A percentile compares a stretch with the other conserved stretches of the same genome.
phyloP scores from a whole-genome alignment of 2,329 filamentous ascomycete species.

The Herpomyces periplanetae region DNA sequence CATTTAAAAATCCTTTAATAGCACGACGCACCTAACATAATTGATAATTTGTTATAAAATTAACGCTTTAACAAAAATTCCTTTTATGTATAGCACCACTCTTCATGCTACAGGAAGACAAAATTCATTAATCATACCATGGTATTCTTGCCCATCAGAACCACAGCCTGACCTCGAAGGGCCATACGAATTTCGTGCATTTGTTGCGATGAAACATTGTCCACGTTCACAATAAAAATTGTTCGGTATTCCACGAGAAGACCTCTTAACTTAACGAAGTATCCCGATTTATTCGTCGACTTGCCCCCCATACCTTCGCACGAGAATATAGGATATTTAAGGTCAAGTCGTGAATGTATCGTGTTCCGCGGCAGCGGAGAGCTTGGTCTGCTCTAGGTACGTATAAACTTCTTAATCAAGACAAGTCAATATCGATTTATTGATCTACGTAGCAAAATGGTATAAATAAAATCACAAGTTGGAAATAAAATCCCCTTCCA shows the following conservation, averaged over 20 bases:
- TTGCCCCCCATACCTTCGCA: constrained; percentile 97
- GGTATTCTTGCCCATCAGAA: constrained; percentile 99
- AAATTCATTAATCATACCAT: too few relatives aligned
- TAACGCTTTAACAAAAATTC: too few relatives aligned
- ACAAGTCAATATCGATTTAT: too few relatives aligned
- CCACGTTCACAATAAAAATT: constrained; percentile 83
- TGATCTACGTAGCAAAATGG: too few relatives aligned
- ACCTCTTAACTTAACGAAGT: constrained; percentile 85
- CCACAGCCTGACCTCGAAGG: constrained; percentile 63
- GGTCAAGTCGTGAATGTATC: constrained; percentile 14
- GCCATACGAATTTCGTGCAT: constrained; percentile 97
- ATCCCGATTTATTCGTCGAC: constrained; percentile 60
- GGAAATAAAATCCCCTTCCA: too few relatives aligned
- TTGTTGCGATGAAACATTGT: constrained; percentile 99
- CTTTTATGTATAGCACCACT: too few relatives aligned
- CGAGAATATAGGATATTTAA: constrained; percentile 96
- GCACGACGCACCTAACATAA: constrained; percentile 60
- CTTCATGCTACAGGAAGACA: too few relatives aligned
- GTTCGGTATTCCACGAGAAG: constrained; percentile 86
- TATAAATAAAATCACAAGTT: too few relatives aligned
- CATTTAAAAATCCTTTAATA: constrained; percentile 61
- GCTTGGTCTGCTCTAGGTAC: too few relatives aligned
- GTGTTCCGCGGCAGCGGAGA: too few relatives aligned
- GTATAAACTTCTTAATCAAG: too few relatives aligned
- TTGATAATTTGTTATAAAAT: too few relatives aligned